Evolutionary conservation across 2,329 filamentous ascomycete species (phyloP).

Genomic region (Daldinia sp.): DNA sequence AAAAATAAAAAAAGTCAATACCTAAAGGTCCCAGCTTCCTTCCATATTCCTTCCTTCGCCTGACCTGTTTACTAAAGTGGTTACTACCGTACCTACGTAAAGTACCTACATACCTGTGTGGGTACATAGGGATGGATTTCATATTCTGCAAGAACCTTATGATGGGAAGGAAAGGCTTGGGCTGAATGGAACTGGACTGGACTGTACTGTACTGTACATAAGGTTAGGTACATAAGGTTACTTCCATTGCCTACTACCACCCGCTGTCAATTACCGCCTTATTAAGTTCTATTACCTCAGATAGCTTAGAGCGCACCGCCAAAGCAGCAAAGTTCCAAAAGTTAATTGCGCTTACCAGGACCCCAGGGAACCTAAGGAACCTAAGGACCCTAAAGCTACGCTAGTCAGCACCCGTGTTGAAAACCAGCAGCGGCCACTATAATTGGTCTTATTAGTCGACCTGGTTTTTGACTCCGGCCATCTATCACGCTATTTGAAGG

Average conservation of each 20-base stretch:
- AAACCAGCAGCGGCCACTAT: neutral
- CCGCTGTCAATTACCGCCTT: constrained; percentile 4
- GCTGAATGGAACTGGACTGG: too few species aligned
- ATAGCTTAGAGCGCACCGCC: neutral
- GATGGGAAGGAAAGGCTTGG: constrained; percentile 14
- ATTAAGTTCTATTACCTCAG: neutral
- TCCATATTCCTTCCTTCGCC: constrained; percentile 25
- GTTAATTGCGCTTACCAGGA: constrained; percentile 6
- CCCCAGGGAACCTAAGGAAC: neutral
- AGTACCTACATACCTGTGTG: neutral
- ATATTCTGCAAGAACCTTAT: too few species aligned
- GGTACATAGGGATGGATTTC: neutral
- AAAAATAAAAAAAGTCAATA: constrained; percentile 15
- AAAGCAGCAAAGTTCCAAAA: neutral
- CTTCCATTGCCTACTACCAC: neutral
- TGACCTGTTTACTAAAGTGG: constrained; percentile 13
- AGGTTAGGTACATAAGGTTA: constrained; percentile 1
- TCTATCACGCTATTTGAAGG: constrained; percentile 8
- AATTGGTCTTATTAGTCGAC: constrained; percentile 6
- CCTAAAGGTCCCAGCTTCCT: constrained; percentile 13
- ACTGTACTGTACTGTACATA: too few species aligned
- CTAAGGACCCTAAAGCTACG: neutral
- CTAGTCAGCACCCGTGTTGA: constrained; percentile 3
- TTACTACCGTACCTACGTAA: neutral
- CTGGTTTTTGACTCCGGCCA: constrained; percentile 6